These are phyloP conservation scores for Leptographium wingfieldii DNA, from an alignment of 2,329 filamentous ascomycete genomes.

Conservation along the genomic window DNA sequence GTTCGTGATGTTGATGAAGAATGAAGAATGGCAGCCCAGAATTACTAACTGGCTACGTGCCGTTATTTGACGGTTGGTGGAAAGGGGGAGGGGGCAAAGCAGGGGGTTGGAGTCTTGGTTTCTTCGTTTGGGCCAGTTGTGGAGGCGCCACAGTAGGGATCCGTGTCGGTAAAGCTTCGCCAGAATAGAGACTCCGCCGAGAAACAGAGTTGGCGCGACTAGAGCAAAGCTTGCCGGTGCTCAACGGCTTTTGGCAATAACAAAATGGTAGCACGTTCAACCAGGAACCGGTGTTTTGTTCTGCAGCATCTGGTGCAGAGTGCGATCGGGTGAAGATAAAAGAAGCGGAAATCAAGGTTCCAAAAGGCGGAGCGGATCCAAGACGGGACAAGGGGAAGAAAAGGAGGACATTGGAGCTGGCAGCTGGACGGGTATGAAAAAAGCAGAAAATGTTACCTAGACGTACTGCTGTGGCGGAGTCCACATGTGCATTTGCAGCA, in stretches of 20 bases:
- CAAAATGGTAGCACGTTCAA: background rate
- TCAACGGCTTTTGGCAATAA: background rate
- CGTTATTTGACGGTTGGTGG: background rate
- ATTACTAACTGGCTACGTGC: background rate
- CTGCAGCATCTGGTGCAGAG: background rate
- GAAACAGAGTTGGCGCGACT: background rate
- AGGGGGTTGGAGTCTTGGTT: background rate
- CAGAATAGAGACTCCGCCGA: background rate
- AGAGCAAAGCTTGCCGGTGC: background rate
- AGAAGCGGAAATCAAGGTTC: conserved; percentile 7
- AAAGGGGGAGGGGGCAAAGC: background rate
- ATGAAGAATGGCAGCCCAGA: conserved; percentile 3
- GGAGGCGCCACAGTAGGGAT: background rate
- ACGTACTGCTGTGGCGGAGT: background rate
- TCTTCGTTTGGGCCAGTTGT: background rate
- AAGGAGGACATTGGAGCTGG: background rate
- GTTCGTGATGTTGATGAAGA: conserved; percentile 2
- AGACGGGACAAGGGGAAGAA: background rate
- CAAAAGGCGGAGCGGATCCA: background rate
- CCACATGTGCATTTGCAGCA: background rate
- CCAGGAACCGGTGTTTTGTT: background rate
- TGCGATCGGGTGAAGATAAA: conserved; percentile 2
- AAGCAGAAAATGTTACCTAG: background rate
- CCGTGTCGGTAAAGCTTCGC: background rate
- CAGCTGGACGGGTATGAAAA: background rate